Base-by-base conservation (phyloP, 768 basidiomycete species). In the Clitopilus passeckerianus region DNA sequence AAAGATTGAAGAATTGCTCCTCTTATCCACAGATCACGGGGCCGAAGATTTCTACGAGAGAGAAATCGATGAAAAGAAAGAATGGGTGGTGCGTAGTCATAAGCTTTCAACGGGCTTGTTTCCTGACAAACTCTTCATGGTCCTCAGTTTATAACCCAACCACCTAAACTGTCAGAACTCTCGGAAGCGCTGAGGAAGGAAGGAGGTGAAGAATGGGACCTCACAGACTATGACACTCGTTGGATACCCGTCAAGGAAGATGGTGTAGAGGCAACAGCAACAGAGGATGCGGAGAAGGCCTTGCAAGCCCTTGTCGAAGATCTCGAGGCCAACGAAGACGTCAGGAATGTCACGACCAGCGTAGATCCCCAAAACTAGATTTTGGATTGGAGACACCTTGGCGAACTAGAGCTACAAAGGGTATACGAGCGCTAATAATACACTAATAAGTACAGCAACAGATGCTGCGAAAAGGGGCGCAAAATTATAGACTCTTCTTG, bases 281-380 rank as follows among this genome's bases (percentile, higher is more conserved):
- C 72, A 1, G 76, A 77, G 24, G 82, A 83, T 6, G 64, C 71
- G 27, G 71, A 74, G 56, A 65, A 70, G 22, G 74, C 72, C 53
- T 66, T 88, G 7, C 72, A 74, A 33, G 66, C 68, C 10, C 71
- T 89, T 20, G 71, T 86, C 18, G 76, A 80, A 44, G 78, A 75
- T 5, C 68, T 89, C 54, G 84, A 86, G 68, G 81, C 74, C 22
- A 72, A 82, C 60, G 83, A 82, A 57, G 87, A 89, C 65, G 81
- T 80, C 12, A 70, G 82, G 58, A 77, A 77, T 58, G 82, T 89
- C 23, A 87, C 82, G 74, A 86, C 85, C 50, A 84, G 78, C 23
- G 60, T 78, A 57, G 80, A 80, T 58, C 33, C 56, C 6, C 44
- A 55, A 27, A 44, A 34, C 23, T 37, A 44, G 27, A 34, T 46